These are phyloP conservation scores for Fraxinus quadrangulata DNA, from an alignment of 257 asterid species.

Conservation along the genomic window DNA sequence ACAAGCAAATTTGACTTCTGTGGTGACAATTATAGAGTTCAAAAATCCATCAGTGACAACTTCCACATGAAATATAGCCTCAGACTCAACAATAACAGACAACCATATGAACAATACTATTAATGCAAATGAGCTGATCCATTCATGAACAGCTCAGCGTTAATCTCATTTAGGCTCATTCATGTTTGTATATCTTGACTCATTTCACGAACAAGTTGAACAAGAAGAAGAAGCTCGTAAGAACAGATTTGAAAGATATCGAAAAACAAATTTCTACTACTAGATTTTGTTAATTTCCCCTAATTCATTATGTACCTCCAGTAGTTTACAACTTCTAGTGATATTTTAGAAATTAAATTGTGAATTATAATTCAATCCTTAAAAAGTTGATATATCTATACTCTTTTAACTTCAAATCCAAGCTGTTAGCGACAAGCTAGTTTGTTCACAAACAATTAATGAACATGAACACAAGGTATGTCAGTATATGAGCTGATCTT, in stretches of 20 bases:
- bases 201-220: neutral
- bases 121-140: neutral
- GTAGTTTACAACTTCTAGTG: neutral
- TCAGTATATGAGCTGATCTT: neutral
- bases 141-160: neutral
- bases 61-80: neutral
- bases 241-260: neutral
- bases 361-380: neutral
- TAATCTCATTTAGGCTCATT: neutral
- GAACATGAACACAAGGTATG: neutral
- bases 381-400: neutral
- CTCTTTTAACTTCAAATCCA: neutral
- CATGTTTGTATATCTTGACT: neutral
- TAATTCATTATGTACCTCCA: neutral
- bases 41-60: neutral
- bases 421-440: neutral
- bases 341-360: neutral
- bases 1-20: neutral
- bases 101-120: neutral
- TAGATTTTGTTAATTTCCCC: neutral
- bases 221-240: neutral
- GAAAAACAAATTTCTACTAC: neutral
- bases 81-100: neutral
- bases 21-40: neutral
- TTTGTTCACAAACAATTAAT: neutral